phyloP scores from a whole-genome alignment of 2,329 filamentous ascomycete species.

The Blastomyces parvus region DNA sequence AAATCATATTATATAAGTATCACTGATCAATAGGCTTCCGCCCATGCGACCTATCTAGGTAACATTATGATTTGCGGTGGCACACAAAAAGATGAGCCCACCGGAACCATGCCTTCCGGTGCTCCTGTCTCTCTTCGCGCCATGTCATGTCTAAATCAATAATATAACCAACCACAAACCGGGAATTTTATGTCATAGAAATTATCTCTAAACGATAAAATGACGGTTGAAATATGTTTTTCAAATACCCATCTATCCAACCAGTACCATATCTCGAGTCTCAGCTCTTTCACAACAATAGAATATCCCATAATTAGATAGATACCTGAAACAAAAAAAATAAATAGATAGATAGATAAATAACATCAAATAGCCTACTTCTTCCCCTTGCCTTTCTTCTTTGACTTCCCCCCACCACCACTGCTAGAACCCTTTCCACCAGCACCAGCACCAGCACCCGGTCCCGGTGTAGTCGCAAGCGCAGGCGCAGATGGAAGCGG shows the following conservation, averaged over 20 bases:
- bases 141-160: background rate
- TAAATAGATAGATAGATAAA: too few relatives aligned
- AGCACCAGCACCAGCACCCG: constrained; percentile 34
- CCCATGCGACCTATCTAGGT: background rate
- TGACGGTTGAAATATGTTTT: too few relatives aligned
- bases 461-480: constrained; percentile 48
- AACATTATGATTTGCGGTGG: background rate
- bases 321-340: background rate
- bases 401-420: constrained; percentile 62
- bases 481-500: constrained; percentile 19
- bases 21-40: background rate
- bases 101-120: background rate
- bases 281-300: background rate
- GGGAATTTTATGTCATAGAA: background rate
- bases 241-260: background rate
- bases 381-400: constrained; percentile 65
- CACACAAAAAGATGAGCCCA: background rate
- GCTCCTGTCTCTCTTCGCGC: background rate
- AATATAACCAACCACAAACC: background rate
- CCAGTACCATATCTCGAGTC: background rate
- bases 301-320: background rate
- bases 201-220: background rate
- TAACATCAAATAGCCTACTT: constrained; percentile 36
- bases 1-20: background rate
- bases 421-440: constrained; percentile 41